Evolutionary conservation across 2,329 filamentous ascomycete species (phyloP).

Genomic region (Claviceps pazoutovae): DNA sequence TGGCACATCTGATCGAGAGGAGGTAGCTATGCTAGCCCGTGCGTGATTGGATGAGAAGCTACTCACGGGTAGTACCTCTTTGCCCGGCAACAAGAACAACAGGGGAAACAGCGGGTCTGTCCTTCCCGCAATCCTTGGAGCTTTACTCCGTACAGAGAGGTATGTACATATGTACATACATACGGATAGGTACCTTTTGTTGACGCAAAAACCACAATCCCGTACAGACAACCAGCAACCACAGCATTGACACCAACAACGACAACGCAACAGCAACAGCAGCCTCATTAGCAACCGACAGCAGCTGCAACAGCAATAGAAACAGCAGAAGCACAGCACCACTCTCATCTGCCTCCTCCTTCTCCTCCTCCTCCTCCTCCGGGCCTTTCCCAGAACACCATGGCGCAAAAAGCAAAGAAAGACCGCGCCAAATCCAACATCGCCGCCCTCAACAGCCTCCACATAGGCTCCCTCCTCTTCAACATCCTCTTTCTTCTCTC

Average conservation of each 20-base stretch:
- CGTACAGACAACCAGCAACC: no score
- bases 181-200: no score
- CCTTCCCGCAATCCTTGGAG: background rate
- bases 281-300: no score
- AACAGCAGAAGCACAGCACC: no score
- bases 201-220: no score
- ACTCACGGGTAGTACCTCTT: background rate
- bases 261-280: no score
- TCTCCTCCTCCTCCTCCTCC: background rate
- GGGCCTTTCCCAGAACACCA: slow-evolving; percentile 13
- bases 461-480: slow-evolving; percentile 57
- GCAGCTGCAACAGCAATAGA: no score
- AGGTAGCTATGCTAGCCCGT: slow-evolving; percentile 7
- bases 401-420: slow-evolving; percentile 52
- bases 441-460: slow-evolving; percentile 64
- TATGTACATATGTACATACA: no score
- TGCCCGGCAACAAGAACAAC: slow-evolving; percentile 9
- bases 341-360: background rate
- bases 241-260: no score
- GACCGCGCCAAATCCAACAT: slow-evolving; percentile 65
- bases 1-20: background rate
- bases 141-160: no score
- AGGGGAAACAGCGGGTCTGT: background rate
- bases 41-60: slow-evolving; percentile 9
- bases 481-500: slow-evolving; percentile 64